Evolutionary conservation across 352 stramenopile species (phyloP), one percentile per base, ranked within the genome.

Genomic region (Elongisporangium prolatum): DNA sequence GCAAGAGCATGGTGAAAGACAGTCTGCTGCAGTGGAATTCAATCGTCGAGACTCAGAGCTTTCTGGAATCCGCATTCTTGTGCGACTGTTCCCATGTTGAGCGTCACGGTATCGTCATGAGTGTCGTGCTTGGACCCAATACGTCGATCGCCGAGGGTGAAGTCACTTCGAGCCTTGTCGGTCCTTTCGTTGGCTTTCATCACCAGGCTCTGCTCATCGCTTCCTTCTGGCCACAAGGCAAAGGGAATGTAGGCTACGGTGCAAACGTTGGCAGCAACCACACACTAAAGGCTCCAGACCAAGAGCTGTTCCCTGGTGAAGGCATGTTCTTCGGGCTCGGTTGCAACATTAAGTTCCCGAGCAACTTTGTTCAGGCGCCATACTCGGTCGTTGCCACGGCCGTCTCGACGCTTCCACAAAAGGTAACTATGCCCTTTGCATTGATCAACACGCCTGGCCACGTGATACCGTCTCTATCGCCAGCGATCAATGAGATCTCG

Each of bases 191-290:
- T 14, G 93, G 94, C 13, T 98, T 98, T 62, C 91, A 98, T 59
- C 94, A 98, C 71, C 91, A 98, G 54, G 83, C 86, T 4, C 78
- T 98, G 50, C 73, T 98, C 17, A 98, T 98, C 57, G 86, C 92
- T 38, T 83, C 85, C 7, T 74, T 96, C 34, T 98, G 94, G 94
- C 90, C 90, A 8, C 63, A 91, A 24, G 94, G 94, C n/a, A 88
- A 92, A 65, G 94, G 94, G 16, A 98, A 98, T 60, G 72, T 98
- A 47, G 90, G 86, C 16, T 98, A 97, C 54, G 94, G 94, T 24
- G 93, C 92, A 51, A 98, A 99, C 63, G 92, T 98, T 21, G 96
- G 96, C 48, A 98, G 89, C 57, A 99, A 99, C 69, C 96, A 99
- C 71, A 99, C 96, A 48, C 65, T 95, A n/a, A 93, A 93, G 52